Percentiles rank a stretch among this genome's conserved stretches.
phyloP scores from a whole-genome alignment of 495 filamentous ascomycete species.

The Neurospora discreta region DNA sequence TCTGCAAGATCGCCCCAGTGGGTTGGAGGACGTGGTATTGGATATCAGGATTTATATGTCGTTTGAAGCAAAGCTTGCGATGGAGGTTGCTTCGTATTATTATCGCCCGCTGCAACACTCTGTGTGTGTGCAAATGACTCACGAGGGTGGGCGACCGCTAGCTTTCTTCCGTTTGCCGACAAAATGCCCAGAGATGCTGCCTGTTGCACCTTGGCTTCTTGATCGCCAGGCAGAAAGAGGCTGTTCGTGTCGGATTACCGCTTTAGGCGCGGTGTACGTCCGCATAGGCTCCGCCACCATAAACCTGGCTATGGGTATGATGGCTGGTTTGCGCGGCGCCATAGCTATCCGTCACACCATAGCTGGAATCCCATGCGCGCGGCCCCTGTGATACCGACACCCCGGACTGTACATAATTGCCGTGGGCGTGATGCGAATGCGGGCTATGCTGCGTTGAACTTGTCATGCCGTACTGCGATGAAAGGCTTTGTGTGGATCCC shows the following conservation, averaged over 20 bases:
- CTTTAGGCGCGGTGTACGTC: conserved; percentile 30
- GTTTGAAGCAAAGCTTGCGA: not conserved
- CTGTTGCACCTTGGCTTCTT: not conserved
- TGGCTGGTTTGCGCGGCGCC: conserved; percentile 21
- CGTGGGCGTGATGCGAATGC: conserved; percentile 18
- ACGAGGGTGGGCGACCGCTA: not conserved
- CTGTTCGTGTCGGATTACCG: not conserved
- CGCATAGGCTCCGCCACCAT: conserved; percentile 28
- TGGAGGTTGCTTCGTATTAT: not conserved
- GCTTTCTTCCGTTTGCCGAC: not conserved
- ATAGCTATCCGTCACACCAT: conserved; percentile 26
- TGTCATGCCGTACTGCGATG: conserved; percentile 17
- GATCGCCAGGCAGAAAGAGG: not conserved
- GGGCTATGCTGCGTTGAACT: conserved; percentile 23
- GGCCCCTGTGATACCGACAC: conserved; percentile 15
- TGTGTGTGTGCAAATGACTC: not conserved
- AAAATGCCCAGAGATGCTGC: not conserved
- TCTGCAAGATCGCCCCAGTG: not conserved
- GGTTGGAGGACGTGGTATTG: not conserved
- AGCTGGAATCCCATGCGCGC: conserved; percentile 24
- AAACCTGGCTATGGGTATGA: conserved; percentile 27
- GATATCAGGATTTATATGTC: not conserved
- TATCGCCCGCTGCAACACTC: not conserved
- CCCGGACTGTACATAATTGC: conserved; percentile 12
- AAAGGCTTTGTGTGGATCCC: conserved; percentile 12